phyloP scores from a whole-genome alignment of 257 asterid genomes.

The Scutellaria galericulata region DNA sequence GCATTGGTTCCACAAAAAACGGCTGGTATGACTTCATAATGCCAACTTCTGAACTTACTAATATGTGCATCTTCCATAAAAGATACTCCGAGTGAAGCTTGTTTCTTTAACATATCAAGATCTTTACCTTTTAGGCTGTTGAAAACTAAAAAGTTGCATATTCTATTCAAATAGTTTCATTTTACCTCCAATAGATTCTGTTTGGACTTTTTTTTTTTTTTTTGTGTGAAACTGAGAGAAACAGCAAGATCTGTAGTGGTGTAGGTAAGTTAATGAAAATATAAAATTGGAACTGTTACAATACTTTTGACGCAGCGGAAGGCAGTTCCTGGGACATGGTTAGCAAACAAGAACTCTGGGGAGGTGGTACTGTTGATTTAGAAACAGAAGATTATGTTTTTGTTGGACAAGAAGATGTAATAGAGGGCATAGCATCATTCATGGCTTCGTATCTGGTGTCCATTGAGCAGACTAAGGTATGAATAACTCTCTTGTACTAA shows the following conservation, averaged over 20 bases:
- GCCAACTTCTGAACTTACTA: too few species aligned
- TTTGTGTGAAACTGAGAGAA: slow-evolving; percentile 15
- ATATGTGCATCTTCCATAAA: neutral
- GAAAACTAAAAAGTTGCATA: too few species aligned
- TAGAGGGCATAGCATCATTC: slow-evolving; percentile 96
- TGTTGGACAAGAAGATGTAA: slow-evolving; percentile 95
- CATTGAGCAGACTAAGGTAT: slow-evolving; percentile 89
- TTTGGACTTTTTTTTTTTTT: neutral
- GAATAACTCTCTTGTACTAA: slow-evolving; percentile 2
- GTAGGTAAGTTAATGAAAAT: neutral
- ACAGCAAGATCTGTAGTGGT: neutral
- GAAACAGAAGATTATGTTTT: slow-evolving; percentile 84
- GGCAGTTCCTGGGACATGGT: slow-evolving; percentile 94
- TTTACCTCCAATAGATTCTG: slow-evolving; percentile 13
- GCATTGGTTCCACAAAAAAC: slow-evolving; percentile 65
- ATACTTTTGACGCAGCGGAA: slow-evolving; percentile 64
- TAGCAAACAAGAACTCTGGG: slow-evolving; percentile 87
- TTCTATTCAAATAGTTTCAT: too few species aligned
- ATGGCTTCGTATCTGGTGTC: slow-evolving; percentile 95
- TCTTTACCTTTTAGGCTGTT: neutral
- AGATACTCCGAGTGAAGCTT: neutral
- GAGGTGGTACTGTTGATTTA: slow-evolving; percentile 60
- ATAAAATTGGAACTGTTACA: slow-evolving; percentile 28
- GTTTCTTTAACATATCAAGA: slow-evolving; percentile 6
- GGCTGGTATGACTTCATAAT: slow-evolving; percentile 49